Conservation (phyloP, 2,329 filamentous ascomycete species). For the Sphaerostilbella broomeana region DNA sequence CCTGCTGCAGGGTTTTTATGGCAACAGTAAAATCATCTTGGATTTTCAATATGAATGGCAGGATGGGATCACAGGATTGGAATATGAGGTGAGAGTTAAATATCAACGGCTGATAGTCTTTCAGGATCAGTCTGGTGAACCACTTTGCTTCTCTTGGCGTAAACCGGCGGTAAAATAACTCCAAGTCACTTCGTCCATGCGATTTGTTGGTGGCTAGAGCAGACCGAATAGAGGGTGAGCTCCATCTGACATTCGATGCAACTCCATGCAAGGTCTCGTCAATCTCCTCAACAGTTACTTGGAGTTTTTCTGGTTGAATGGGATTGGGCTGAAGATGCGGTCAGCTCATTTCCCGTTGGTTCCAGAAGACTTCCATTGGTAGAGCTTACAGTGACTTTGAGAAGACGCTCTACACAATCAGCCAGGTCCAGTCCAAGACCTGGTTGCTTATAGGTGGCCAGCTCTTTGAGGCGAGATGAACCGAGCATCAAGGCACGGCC, state of each 20-base stretch:
- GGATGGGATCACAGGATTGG: conserved; percentile 56
- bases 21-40: conserved; percentile 61
- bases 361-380: neutral
- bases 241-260: conserved; percentile 64
- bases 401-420: conserved; percentile 60
- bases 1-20: conserved; percentile 42
- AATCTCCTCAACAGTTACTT: conserved; percentile 64
- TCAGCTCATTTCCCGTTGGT: neutral
- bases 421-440: conserved; percentile 60
- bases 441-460: conserved; percentile 55
- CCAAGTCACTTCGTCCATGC: conserved; percentile 40
- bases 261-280: conserved; percentile 59
- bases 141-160: conserved; percentile 73
- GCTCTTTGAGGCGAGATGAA: conserved; percentile 50
- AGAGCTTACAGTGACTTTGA: conserved; percentile 50
- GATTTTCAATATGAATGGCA: conserved; percentile 64
- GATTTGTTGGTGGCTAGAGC: conserved; percentile 20
- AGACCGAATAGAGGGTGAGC: conserved; percentile 53
- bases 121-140: conserved; percentile 74
- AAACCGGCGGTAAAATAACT: conserved; percentile 52
- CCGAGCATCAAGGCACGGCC: conserved; percentile 60
- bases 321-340: conserved; percentile 38
- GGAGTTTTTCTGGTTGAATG: conserved; percentile 20
- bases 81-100: conserved; percentile 53
- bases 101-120: conserved; percentile 62